These are phyloP conservation scores for Penicillium parvum DNA, from an alignment of 495 filamentous ascomycete genomes.

Conservation along the genomic window DNA sequence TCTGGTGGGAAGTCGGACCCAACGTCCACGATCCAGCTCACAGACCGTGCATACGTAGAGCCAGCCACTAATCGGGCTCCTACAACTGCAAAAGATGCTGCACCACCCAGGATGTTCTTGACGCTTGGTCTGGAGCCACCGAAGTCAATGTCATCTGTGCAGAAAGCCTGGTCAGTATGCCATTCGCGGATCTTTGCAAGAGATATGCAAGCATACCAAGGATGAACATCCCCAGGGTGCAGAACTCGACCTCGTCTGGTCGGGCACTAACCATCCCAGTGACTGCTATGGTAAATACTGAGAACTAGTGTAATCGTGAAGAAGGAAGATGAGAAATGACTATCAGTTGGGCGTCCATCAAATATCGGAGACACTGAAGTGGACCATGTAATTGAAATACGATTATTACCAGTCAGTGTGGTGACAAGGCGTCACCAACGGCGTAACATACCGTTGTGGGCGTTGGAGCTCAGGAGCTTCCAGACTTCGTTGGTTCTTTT, in stretches of 20 bases:
- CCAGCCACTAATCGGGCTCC: constrained; percentile 82
- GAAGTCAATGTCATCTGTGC: constrained; percentile 85
- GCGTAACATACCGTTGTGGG: constrained; percentile 19
- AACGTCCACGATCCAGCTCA: constrained; percentile 89
- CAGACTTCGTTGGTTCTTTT: constrained; percentile 7
- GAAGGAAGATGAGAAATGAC: constrained; percentile 1
- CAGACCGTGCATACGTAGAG: constrained; percentile 39
- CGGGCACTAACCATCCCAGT: not conserved
- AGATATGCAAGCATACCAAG: constrained; percentile 64
- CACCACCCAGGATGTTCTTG: constrained; percentile 76
- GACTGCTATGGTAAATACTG: constrained; percentile 13
- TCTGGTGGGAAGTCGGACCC: constrained; percentile 78
- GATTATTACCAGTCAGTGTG: constrained; percentile 14
- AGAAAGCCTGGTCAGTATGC: constrained; percentile 19
- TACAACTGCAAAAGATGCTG: constrained; percentile 77
- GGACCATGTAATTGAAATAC: constrained; percentile 18
- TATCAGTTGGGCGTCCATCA: constrained; percentile 5
- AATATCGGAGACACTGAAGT: constrained; percentile 7
- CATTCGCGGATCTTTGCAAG: constrained; percentile 5
- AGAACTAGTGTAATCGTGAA: not conserved
- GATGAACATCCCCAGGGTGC: constrained; percentile 93
- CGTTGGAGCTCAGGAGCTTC: constrained; percentile 18
- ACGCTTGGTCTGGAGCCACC: constrained; percentile 50
- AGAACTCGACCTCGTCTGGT: constrained; percentile 59
- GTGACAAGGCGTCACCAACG: not conserved